A percentile compares a stretch with the other conserved stretches of the same genome.
Conservation (phyloP, 306 rosid genomes). For the Castanea mollissima region DNA sequence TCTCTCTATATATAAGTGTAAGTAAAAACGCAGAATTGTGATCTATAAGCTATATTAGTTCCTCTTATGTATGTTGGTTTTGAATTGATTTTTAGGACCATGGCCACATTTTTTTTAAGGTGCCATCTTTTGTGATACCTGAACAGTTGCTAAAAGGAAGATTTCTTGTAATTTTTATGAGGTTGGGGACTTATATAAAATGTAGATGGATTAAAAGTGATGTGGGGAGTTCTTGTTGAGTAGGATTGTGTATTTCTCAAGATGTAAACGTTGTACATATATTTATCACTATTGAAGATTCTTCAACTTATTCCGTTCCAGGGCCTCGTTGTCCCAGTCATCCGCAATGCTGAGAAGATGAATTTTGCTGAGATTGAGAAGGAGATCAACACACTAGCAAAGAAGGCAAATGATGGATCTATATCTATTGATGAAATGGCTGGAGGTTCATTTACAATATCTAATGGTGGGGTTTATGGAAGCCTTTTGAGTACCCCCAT, state of each 20-base stretch:
- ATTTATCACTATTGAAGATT: not conserved
- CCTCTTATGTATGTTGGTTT: not conserved
- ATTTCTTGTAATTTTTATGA: not conserved
- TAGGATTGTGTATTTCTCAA: not conserved
- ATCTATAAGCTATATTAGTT: not conserved
- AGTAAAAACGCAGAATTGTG: not conserved
- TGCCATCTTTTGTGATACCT: not conserved
- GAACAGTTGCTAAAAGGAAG: not conserved
- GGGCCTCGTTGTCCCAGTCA: constrained; percentile 85
- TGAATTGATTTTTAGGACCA: not conserved
- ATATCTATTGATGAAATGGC: constrained; percentile 87
- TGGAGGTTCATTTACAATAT: constrained; percentile 82
- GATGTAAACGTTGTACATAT: not conserved
- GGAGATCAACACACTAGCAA: constrained; percentile 69
- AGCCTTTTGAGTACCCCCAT: constrained; percentile 88
- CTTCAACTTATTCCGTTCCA: constrained; percentile 24
- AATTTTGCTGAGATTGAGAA: constrained; percentile 81
- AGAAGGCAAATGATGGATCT: constrained; percentile 76
- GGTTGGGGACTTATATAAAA: not conserved
- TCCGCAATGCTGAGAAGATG: constrained; percentile 67
- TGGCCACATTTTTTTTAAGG: not conserved
- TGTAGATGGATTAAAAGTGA: not conserved
- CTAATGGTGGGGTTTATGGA: constrained; percentile 86
- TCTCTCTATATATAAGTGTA: not conserved
- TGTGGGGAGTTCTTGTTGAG: not conserved